Base-by-base conservation (phyloP, 129 eudicot genomes). In the Flaveria sonorensis region DNA sequence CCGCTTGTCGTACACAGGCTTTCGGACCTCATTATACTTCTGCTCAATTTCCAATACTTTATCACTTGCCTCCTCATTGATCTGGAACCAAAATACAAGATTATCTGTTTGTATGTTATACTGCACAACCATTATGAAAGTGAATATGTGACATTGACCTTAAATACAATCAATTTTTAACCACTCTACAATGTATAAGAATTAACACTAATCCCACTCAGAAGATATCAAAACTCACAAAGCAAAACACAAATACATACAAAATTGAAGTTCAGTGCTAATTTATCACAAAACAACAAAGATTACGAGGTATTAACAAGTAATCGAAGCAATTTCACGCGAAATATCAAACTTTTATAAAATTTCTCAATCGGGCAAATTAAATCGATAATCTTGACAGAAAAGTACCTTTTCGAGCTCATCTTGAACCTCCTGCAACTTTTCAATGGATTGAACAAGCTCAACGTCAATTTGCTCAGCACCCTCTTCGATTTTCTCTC, bases 31-130 rank as follows among this genome's bases (percentile, higher is more conserved):
- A 32, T 85, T 90, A 64, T 86, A 92, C 75, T 92, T 85, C 78
- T 90, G 96, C 36, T 92, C 96, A 36, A 92, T 81, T 76, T 88
- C 98, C 88, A 92, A 77, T 45, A 92, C 94, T 48, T 92, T 86
- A n/a, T 92, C 98, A 78, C 92, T 88, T 68, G 92, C 95, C 74
- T 92, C 93, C 79, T 90, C 98, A 48, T 90, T 92, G 45, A 92
- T 86, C 98, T 92, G 76, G 10, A 77, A 68, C 48, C 73, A 83
- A 10, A 40, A 65, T 55, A 73, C 30, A 20, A 19, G 12, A 30
- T 18, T 15, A 47, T 20, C 7, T 30, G 14, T 19, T 71, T 12
- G 18, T 2, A 48, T 46, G 40, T 11, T 3, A 75, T 28, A 26
- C 13, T 13, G 1, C 28, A 61, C n/a, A 13, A 28, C 12, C 67